A percentile compares a stretch with the other conserved stretches of the same genome.
Evolutionary conservation across 192 early-diverging fungal genomes (phyloP).

Genomic region (Rhizoclosmatium globosum): DNA sequence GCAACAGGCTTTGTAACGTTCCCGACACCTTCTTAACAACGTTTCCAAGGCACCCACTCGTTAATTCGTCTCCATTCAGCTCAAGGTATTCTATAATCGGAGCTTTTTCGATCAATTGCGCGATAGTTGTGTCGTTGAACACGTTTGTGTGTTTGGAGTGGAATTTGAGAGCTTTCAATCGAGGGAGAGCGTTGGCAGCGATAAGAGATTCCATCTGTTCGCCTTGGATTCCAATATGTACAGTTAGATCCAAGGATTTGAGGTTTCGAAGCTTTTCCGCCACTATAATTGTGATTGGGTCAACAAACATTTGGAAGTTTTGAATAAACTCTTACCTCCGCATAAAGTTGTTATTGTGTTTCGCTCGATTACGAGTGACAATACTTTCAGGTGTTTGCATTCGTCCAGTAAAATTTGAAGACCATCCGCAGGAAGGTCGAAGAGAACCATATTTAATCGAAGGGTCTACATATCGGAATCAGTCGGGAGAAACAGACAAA

Average conservation of each 20-base stretch:
- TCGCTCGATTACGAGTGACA: slow-evolving; percentile 53
- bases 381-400: slow-evolving; percentile 38
- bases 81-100: slow-evolving; percentile 51
- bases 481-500: neutral
- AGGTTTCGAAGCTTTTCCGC: slow-evolving; percentile 38
- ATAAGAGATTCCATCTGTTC: slow-evolving; percentile 41
- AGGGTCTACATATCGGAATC: slow-evolving; percentile 36
- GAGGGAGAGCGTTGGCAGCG: slow-evolving; percentile 26
- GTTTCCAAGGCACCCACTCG: slow-evolving; percentile 15
- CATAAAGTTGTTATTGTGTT: slow-evolving; percentile 42
- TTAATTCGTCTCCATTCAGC: slow-evolving; percentile 53
- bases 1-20: slow-evolving; percentile 44
- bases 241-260: slow-evolving; percentile 50
- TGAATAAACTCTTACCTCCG: slow-evolving; percentile 19
- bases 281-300: slow-evolving; percentile 9
- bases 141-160: slow-evolving; percentile 57
- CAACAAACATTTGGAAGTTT: neutral
- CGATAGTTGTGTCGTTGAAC: slow-evolving; percentile 45
- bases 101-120: slow-evolving; percentile 27
- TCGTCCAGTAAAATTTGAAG: slow-evolving; percentile 37
- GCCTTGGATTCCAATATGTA: slow-evolving; percentile 55
- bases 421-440: slow-evolving; percentile 50
- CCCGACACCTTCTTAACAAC: slow-evolving; percentile 36
- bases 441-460: slow-evolving; percentile 58
- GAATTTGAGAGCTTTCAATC: slow-evolving; percentile 54